Base-by-base conservation (phyloP, 2,329 filamentous ascomycete genomes). In the Fusarium dimerum region DNA sequence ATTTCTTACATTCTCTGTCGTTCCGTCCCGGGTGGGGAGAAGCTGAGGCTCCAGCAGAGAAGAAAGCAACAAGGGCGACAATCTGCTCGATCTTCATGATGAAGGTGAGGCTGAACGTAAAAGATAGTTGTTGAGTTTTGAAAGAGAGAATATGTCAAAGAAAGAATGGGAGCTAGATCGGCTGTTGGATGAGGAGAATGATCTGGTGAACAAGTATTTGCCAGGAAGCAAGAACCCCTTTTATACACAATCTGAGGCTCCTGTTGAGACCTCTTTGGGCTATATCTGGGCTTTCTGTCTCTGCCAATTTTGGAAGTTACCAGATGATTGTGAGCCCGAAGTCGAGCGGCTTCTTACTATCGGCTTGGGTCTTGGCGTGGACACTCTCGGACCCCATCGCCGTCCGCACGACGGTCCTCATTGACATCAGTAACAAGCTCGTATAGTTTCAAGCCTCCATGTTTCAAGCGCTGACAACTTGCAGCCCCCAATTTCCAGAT, bases 21-120 rank as follows among this genome's bases (percentile, higher is more conserved):
- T 41, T 13, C 40, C 48, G 11, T 52, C 45, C n/a, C 34, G 26
- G 13, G 8, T 29, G 42, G 30, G 55, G 55, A 5, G 40, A 50
- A 16, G 60, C 59, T 12, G 54, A 39, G 46, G 47, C 54, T 41
- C 60, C 59, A 17, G 59, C 54, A 44, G 56, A 48, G 40, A 60
- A 39, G 47, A 61, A 53, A 13, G 46, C 52, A 43, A 62, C 30
- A 32, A 60, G 17, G n/a, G 55, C 32, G 40, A 51, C 52, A n/a
- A 54, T 44, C 40, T 54, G 55, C n/a, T 51, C 41, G 29, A 60
- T 36, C 44, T 60, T 56, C 50, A 54, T 52, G 26, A 18, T 58
- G 47, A 41, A 51, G 38, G 34, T 13, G n/a, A 13, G 9, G 36
- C 15, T 29, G 16, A 29, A 15, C 41, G 43, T 54, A 36, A 50